A percentile compares a stretch with the other conserved stretches of the same genome.
Evolutionary conservation across 2,329 filamentous ascomycete species (phyloP).

Genomic region (Aspergillus hortae): DNA sequence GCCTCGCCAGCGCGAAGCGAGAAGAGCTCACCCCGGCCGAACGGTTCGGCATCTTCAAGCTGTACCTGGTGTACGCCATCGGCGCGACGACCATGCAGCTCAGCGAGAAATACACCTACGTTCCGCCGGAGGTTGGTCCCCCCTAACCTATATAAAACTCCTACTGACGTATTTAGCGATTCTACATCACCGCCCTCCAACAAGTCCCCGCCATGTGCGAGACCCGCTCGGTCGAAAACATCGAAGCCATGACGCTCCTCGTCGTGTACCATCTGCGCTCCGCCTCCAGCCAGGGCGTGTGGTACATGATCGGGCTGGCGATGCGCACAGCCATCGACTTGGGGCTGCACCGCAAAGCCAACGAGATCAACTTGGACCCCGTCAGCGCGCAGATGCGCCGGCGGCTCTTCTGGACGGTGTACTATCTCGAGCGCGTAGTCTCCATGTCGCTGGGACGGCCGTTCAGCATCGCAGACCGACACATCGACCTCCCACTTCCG

Average conservation of each 20-base stretch:
- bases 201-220: slow-evolving; percentile 49
- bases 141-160: too few species aligned
- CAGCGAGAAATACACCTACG: slow-evolving; percentile 45
- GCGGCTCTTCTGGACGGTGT: slow-evolving; percentile 52
- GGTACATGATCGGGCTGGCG: slow-evolving; percentile 54
- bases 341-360: slow-evolving; percentile 48
- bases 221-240: slow-evolving; percentile 49
- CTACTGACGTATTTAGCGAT: slow-evolving; percentile 31
- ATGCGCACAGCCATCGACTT: slow-evolving; percentile 54
- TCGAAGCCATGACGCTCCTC: slow-evolving; percentile 51
- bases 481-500: slow-evolving; percentile 50
- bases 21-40: slow-evolving; percentile 33
- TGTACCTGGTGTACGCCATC: slow-evolving; percentile 53
- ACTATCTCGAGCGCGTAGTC: slow-evolving; percentile 49
- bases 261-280: slow-evolving; percentile 52
- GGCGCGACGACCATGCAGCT: slow-evolving; percentile 48
- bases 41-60: slow-evolving; percentile 49
- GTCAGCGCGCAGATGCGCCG: slow-evolving; percentile 46
- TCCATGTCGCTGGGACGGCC: slow-evolving; percentile 51
- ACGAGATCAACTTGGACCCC: slow-evolving; percentile 40
- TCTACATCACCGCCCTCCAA: slow-evolving; percentile 49
- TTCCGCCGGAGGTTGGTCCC: slow-evolving; percentile 37
- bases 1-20: slow-evolving; percentile 34
- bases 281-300: slow-evolving; percentile 49
- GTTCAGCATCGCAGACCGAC: slow-evolving; percentile 49